Base-by-base conservation (phyloP, 148 eudicot species). In the Selenicereus undatus region DNA sequence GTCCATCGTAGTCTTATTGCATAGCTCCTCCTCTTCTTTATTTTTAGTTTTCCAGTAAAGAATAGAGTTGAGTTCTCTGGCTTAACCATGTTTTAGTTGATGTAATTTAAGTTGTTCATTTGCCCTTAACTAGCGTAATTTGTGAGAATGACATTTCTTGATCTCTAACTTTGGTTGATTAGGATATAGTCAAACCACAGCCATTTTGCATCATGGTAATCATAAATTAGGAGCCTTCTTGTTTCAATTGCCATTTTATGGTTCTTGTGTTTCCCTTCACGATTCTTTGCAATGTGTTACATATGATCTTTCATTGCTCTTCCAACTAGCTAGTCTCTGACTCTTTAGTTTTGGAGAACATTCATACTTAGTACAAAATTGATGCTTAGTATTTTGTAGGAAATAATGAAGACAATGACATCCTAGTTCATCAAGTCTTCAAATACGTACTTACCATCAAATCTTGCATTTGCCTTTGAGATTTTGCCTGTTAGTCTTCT, bases 291-390 rank as follows among this genome's bases (percentile, higher is more conserved):
- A 66, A 26, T 26, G 71, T 11, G 71, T 27, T 48, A 16, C 11
- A 1, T 45, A 24, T n/a, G 26, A 4, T 22, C 0, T 39, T 48
- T 48, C 13, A 48, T 39, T 7, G 43, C 52, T 10, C 52, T 11
- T 10, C 14, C 12, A 48, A 48, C 35, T 27, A 14, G 56, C 60
- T 27, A 50, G 60, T 48, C 3, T 74, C 18, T 2, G 18, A 50
- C 24, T 74, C 24, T 24, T 51, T n/a, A 45, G 56, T 74, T n/a
- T 18, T 20, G 30, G 73, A 43, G 24, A 78, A 45, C 2, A 64
- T 78, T n/a, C 20, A 79, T 70, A n/a, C 60, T 26, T 22, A 43
- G 76, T 42, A 20, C 32, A 32, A 32, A 32, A 64, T 78, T n/a
- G 27, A 79, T 79, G 32, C 60, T 26, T 22, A 43, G 76, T 42